Percentiles rank a stretch among this genome's conserved stretches.
phyloP scores from a whole-genome alignment of 345 rosid species.

The Salix exigua region DNA sequence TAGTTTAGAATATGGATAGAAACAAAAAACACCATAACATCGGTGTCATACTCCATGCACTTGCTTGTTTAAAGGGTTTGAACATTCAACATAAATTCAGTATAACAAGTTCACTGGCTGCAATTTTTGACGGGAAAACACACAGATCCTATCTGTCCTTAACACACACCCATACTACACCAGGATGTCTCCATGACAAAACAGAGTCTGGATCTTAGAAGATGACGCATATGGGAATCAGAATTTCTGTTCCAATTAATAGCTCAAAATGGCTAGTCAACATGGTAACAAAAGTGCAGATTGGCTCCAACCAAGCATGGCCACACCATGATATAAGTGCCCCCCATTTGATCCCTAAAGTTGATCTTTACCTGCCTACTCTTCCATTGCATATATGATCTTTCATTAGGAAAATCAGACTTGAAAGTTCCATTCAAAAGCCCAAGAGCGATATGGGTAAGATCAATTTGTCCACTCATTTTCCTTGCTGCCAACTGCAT shows the following conservation, averaged over 20 bases:
- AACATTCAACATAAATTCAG: too few species aligned
- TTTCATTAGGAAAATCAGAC: conserved; percentile 80
- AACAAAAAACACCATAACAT: background rate
- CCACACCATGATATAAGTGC: background rate
- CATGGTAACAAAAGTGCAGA: too few species aligned
- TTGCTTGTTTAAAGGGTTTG: too few species aligned
- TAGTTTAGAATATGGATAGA: background rate
- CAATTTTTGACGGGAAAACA: too few species aligned
- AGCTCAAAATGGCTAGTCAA: too few species aligned
- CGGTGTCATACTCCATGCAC: too few species aligned
- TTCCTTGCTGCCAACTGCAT: conserved; percentile 56
- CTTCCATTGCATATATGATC: conserved; percentile 79
- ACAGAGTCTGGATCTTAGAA: background rate
- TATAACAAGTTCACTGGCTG: too few species aligned
- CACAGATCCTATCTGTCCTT: too few species aligned
- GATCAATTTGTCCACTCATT: conserved; percentile 58
- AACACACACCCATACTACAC: too few species aligned
- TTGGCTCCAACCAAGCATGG: too few species aligned
- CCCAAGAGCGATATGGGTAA: conserved; percentile 71
- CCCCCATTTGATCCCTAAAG: background rate
- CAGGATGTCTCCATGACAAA: background rate
- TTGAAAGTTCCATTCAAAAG: conserved; percentile 73
- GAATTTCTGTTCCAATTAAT: background rate
- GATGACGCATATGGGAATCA: background rate
- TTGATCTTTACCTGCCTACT: conserved; percentile 64